Percentiles rank a stretch among this genome's conserved stretches.
Conservation (phyloP, 352 stramenopile species). For the Labyrinthula sp. region DNA sequence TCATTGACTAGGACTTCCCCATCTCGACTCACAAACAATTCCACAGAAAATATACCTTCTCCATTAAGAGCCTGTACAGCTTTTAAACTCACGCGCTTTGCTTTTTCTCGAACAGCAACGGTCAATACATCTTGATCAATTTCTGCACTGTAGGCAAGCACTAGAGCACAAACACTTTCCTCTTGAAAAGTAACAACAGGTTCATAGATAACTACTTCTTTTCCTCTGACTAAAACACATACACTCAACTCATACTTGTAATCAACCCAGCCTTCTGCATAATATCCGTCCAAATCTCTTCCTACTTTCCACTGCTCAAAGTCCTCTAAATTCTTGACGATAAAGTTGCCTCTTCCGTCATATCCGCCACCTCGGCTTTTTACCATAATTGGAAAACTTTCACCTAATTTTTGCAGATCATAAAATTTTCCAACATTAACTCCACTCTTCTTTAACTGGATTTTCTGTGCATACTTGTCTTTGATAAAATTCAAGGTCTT, state of each 20-base stretch:
- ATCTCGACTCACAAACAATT: conserved; percentile 76
- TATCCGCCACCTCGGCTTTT: conserved; percentile 84
- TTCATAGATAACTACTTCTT: conserved; percentile 63
- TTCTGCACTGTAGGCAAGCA: conserved; percentile 62
- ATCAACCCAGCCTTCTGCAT: conserved; percentile 86
- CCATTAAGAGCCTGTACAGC: conserved; percentile 55
- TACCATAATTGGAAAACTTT: conserved; percentile 91
- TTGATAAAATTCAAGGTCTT: conserved; percentile 79
- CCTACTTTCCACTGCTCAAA: conserved; percentile 50
- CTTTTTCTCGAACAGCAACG: conserved; percentile 33
- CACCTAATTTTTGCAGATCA: conserved; percentile 34
- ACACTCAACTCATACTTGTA: conserved; percentile 56
- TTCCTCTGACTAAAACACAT: conserved; percentile 72
- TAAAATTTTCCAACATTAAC: conserved; percentile 40
- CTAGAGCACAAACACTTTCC: conserved; percentile 87
- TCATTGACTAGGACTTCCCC: conserved; percentile 79
- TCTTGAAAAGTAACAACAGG: conserved; percentile 58
- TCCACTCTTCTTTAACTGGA: conserved; percentile 38
- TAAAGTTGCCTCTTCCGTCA: conserved; percentile 84
- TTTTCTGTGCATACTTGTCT: conserved; percentile 88
- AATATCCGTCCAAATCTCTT: conserved; percentile 37
- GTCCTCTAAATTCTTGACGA: conserved; percentile 53
- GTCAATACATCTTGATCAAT: conserved; percentile 34
- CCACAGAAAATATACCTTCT: conserved; percentile 79
- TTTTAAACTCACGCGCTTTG: conserved; percentile 41